Evolutionary conservation across 2,329 filamentous ascomycete genomes (phyloP).

Genomic region (Pyricularia sp.): DNA sequence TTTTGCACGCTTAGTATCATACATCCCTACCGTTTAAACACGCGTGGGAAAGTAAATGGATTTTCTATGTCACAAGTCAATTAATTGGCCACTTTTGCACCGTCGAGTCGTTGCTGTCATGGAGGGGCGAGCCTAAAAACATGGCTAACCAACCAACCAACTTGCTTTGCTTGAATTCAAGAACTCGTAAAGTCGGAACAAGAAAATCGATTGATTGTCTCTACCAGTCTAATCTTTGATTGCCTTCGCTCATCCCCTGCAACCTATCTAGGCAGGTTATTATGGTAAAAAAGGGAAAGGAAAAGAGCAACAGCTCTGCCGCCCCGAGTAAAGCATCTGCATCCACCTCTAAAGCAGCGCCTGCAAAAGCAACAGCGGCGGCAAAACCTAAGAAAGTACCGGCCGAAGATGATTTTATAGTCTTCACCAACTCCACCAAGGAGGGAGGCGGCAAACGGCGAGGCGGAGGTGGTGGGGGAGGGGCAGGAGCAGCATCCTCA

Average conservation of each 20-base stretch:
- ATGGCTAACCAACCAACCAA: neutral
- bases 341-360: slow-evolving; percentile 8
- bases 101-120: neutral
- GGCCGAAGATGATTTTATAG: slow-evolving; percentile 42
- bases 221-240: neutral
- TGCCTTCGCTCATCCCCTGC: neutral
- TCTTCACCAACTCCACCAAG: slow-evolving; percentile 50
- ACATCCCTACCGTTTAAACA: neutral
- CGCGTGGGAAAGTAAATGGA: neutral
- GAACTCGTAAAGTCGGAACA: neutral
- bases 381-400: slow-evolving; percentile 19
- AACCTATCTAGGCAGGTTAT: neutral
- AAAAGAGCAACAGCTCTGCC: slow-evolving; percentile 27
- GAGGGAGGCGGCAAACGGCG: slow-evolving; percentile 32
- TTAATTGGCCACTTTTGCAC: neutral
- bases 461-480: slow-evolving; percentile 20
- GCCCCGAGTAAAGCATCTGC: slow-evolving; percentile 20
- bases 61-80: neutral
- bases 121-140: neutral
- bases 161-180: neutral
- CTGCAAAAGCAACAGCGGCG: neutral
- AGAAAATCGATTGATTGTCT: neutral
- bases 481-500: slow-evolving; percentile 9
- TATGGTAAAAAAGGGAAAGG: slow-evolving; percentile 47
- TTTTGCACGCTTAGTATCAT: neutral